These are phyloP conservation scores for Podospora pseudoanserina DNA, from an alignment of 495 filamentous ascomycete species.

Conservation along the genomic window DNA sequence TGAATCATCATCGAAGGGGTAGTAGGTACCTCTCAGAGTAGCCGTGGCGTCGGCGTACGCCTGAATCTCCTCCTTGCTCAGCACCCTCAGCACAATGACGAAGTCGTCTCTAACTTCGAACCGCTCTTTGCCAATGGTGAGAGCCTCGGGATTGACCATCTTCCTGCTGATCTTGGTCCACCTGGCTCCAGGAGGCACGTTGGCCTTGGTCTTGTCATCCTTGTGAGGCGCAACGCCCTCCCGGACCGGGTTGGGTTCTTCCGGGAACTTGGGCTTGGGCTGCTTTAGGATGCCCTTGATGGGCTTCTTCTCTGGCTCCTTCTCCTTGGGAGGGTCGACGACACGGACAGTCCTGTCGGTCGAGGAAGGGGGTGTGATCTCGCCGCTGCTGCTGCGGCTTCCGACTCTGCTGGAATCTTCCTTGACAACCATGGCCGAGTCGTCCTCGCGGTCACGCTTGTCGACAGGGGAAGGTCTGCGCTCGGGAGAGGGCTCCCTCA, in stretches of 20 bases:
- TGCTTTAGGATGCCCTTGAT: conserved; percentile 58
- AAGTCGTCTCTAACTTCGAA: conserved; percentile 78
- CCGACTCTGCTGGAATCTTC: conserved; percentile 28
- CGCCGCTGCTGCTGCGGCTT: background rate
- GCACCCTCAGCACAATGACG: conserved; percentile 77
- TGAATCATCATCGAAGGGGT: conserved; percentile 8
- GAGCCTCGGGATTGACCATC: conserved; percentile 76
- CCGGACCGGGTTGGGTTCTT: conserved; percentile 70
- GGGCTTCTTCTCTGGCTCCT: conserved; percentile 37
- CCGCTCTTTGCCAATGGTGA: conserved; percentile 72
- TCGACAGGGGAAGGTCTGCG: conserved; percentile 24
- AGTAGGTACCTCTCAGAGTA: conserved; percentile 65
- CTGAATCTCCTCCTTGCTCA: conserved; percentile 80
- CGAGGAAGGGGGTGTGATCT: background rate
- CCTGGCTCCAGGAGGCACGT: conserved; percentile 71
- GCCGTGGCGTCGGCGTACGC: conserved; percentile 70
- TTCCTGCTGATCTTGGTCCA: conserved; percentile 88
- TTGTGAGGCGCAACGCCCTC: conserved; percentile 89
- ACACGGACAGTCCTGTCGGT: conserved; percentile 50
- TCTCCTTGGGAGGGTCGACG: conserved; percentile 53
- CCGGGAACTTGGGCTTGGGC: conserved; percentile 72
- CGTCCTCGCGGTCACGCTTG: conserved; percentile 21
- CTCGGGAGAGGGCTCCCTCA: conserved; percentile 32
- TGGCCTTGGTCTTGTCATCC: conserved; percentile 67
- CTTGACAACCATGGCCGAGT: conserved; percentile 27